Base-by-base conservation (phyloP, 164 flowering plant species). In the Umbilicus rupestris region DNA sequence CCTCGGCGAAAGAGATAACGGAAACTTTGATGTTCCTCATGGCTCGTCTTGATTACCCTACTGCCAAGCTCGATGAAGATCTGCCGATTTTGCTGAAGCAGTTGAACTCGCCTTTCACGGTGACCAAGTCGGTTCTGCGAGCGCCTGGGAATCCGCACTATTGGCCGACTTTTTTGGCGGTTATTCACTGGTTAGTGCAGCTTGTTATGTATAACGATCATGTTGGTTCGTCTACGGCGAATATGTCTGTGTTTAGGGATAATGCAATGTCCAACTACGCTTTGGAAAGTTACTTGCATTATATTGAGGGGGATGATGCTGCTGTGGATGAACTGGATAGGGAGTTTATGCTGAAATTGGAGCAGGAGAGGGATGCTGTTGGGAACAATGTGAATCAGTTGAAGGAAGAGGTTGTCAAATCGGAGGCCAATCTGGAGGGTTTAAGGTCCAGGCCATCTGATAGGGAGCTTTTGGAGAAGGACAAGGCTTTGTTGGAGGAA, bases 121-220 rank as follows among this genome's bases (percentile, higher is more conserved):
- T 90, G 68, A 90, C 76, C 71, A 87, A 85, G 49, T 85, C 96
- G 1, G 86, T 80, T 0, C 79, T 95, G 31, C 79, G 78, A 3
- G 85, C 92, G 24, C 92, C 65, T 10, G 83, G 84, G 2, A 80
- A 90, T 14, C 97, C 97, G 12, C 96, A 87, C 71, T 75, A 88
- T 9, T 92, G 96, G 90, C 92, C 96, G 14, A 31, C 75, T 7
- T 63, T 87, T 19, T 80, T 90, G 6, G 89, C 84, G 1, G 71
- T 81, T 11, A 76, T 92, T 7, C 92, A 87, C 72, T 95, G 99
- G 97, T 77, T 88, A n/a, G 92, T 92, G 19, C 92, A 92, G 76
- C 45, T 83, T 41, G 79, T 79, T 2, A 72, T 68, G 33, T 92
- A 76, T 64, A 68, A 66, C 19, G 88, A 88, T 24, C 73, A 71